Evolutionary conservation across 352 stramenopile genomes (phyloP).

Genomic region (Globisporangium lucens): DNA sequence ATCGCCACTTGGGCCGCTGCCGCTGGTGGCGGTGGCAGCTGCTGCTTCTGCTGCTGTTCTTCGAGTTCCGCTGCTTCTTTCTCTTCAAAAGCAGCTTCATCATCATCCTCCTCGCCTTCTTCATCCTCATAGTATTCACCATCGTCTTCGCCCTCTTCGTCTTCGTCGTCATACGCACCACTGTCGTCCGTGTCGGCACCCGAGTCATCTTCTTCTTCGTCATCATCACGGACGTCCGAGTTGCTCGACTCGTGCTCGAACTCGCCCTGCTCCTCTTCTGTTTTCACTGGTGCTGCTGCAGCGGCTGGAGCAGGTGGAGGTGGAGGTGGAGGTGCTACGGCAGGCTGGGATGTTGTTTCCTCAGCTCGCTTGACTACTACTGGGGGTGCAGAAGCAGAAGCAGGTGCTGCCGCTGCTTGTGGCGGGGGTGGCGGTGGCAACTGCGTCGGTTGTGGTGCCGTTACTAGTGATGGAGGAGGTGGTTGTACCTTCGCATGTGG

Average conservation of each 20-base stretch:
- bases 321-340: not conserved
- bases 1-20: conserved; percentile 15
- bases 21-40: conserved; percentile 4
- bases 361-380: not conserved
- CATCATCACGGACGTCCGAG: conserved; percentile 7
- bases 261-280: not conserved
- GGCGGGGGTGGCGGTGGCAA: conserved; percentile 6
- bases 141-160: conserved; percentile 24
- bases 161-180: conserved; percentile 14
- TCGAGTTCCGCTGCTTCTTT: not conserved
- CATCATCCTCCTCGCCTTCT: conserved; percentile 15
- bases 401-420: not conserved
- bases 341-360: not conserved
- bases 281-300: not conserved
- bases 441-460: not conserved
- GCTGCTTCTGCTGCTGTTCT: conserved; percentile 10
- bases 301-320: not conserved
- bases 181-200: conserved; percentile 19
- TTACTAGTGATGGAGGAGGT: conserved; percentile 2
- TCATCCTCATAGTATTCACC: conserved; percentile 22
- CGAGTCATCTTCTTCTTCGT: conserved; percentile 11
- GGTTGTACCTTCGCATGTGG: not conserved
- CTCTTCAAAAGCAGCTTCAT: conserved; percentile 10
- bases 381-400: not conserved
- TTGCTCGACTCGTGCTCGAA: conserved; percentile 6